phyloP scores from a whole-genome alignment of 164 flowering plant species.

The Hamamelis virginiana region DNA sequence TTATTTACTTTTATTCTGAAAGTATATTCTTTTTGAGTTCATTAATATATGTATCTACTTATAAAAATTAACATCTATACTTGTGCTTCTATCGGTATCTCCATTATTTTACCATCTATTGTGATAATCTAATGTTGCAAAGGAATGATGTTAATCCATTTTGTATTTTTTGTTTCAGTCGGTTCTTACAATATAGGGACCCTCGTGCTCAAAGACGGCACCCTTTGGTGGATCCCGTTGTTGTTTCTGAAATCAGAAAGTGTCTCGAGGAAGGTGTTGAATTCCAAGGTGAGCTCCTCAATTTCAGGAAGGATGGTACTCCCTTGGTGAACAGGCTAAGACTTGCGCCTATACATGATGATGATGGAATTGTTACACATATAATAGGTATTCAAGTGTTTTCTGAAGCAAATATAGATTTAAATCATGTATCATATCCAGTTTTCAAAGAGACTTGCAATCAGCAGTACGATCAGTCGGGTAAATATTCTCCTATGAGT shows the following conservation, averaged over 20 bases:
- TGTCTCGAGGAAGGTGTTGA: slow-evolving; percentile 76
- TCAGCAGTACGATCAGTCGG: slow-evolving; percentile 31
- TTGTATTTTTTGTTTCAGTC: slow-evolving; percentile 42
- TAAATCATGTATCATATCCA: slow-evolving; percentile 71
- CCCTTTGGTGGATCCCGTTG: slow-evolving; percentile 84
- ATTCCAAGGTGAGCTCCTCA: slow-evolving; percentile 84
- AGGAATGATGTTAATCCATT: not conserved
- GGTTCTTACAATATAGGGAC: slow-evolving; percentile 76
- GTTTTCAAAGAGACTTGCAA: slow-evolving; percentile 60
- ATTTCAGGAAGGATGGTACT: slow-evolving; percentile 80
- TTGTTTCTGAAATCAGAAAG: slow-evolving; percentile 74
- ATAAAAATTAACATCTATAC: not conserved
- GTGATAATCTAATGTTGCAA: not conserved
- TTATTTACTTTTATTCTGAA: not conserved
- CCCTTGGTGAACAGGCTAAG: slow-evolving; percentile 73
- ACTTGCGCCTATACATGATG: slow-evolving; percentile 65
- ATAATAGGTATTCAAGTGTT: slow-evolving; percentile 81
- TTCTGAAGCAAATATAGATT: slow-evolving; percentile 65
- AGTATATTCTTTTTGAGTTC: not conserved
- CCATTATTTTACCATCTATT: not conserved
- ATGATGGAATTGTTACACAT: slow-evolving; percentile 75
- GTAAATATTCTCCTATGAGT: slow-evolving; percentile 25
- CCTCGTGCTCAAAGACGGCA: slow-evolving; percentile 81
- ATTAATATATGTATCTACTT: not conserved
- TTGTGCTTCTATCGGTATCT: not conserved